phyloP scores from a whole-genome alignment of 805 yeast species.

The Cyberlindnera veronae region DNA sequence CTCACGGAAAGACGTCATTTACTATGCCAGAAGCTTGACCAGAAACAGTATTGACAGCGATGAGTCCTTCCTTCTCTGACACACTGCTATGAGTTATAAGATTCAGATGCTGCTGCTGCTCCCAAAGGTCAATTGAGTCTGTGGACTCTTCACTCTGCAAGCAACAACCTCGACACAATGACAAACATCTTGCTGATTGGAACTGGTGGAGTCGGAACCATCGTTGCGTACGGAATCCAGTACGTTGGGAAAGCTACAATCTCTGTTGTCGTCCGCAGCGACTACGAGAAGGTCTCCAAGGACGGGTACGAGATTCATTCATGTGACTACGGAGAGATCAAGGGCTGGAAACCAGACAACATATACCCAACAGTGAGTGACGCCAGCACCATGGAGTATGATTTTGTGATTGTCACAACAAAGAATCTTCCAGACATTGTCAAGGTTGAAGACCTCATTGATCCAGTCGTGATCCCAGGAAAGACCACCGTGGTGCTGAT shows the following conservation, averaged over 20 bases:
- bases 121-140: too few relatives aligned
- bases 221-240: constrained; percentile 63
- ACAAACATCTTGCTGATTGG: constrained; percentile 61
- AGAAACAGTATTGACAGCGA: too few relatives aligned
- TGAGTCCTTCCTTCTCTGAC: too few relatives aligned
- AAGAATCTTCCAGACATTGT: constrained; percentile 64
- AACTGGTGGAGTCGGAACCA: constrained; percentile 84
- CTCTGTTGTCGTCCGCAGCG: constrained; percentile 63
- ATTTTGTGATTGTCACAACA: constrained; percentile 57
- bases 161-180: too few relatives aligned
- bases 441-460: constrained; percentile 48
- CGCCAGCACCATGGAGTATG: constrained; percentile 47
- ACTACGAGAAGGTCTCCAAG: constrained; percentile 47
- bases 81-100: too few relatives aligned
- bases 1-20: neutral
- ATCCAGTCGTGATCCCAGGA: constrained; percentile 44
- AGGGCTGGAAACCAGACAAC: constrained; percentile 57
- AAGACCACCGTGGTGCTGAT: constrained; percentile 49
- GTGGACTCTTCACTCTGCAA: too few relatives aligned
- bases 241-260: constrained; percentile 46
- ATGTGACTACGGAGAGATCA: constrained; percentile 54
- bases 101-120: too few relatives aligned
- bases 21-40: too few relatives aligned
- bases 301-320: constrained; percentile 61
- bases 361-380: constrained; percentile 41